A percentile compares a stretch with the other conserved stretches of the same genome.
phyloP scores from a whole-genome alignment of 2,329 filamentous ascomycete species.

The Arachnopeziza araneosa region DNA sequence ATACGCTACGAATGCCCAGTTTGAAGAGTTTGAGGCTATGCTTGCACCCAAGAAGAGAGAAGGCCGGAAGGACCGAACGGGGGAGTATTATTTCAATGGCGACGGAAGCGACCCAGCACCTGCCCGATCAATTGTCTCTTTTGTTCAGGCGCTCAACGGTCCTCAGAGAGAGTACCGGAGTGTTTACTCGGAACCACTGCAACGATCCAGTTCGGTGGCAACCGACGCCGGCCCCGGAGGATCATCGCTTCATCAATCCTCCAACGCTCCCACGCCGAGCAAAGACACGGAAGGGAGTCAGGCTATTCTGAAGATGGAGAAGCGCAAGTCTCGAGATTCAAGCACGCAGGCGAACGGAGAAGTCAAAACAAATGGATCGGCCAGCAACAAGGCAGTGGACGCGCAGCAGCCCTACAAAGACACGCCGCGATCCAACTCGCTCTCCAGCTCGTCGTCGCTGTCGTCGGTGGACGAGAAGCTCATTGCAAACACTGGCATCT shows the following conservation, averaged over 20 bases:
- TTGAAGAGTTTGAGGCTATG: slow-evolving; percentile 45
- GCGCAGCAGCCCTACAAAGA: neutral
- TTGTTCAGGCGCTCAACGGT: slow-evolving; percentile 12
- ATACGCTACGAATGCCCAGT: slow-evolving; percentile 47
- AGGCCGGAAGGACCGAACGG: slow-evolving; percentile 48
- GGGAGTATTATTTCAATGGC: slow-evolving; percentile 45
- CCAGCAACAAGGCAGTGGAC: neutral
- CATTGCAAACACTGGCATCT: slow-evolving; percentile 12
- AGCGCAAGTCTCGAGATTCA: slow-evolving; percentile 24
- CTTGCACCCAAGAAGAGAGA: slow-evolving; percentile 51
- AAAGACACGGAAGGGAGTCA: slow-evolving; percentile 3
- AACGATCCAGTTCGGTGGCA: neutral
- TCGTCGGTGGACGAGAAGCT: slow-evolving; percentile 32
- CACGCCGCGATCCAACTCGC: slow-evolving; percentile 19
- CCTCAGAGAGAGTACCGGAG: slow-evolving; percentile 19
- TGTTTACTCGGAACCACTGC: slow-evolving; percentile 14
- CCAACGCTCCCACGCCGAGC: neutral
- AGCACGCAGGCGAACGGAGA: slow-evolving; percentile 10
- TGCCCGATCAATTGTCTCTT: slow-evolving; percentile 7
- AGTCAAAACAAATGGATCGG: neutral
- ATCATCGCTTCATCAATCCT: slow-evolving; percentile 3
- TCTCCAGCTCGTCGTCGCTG: slow-evolving; percentile 33
- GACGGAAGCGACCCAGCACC: slow-evolving; percentile 27
- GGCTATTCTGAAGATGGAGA: slow-evolving; percentile 1
- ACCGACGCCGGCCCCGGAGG: neutral